Conservation (phyloP, 495 filamentous ascomycete genomes). For the Mycothermus thermophilus region DNA sequence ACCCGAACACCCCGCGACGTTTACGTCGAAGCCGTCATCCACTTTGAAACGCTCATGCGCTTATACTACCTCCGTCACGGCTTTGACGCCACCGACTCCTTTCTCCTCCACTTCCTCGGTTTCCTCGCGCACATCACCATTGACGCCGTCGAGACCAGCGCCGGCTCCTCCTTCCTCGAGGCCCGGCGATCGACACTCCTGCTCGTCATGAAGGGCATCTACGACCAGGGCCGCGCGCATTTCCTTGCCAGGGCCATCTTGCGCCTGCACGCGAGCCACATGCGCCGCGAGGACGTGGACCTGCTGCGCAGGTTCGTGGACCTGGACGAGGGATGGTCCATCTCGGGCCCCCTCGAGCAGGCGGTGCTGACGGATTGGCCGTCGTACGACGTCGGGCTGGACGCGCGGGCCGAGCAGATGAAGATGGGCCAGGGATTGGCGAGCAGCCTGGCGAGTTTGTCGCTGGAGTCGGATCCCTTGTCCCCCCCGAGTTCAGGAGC, state of each 20-base stretch:
- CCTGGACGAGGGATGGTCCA: conserved; percentile 9
- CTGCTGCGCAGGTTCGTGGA: conserved; percentile 11
- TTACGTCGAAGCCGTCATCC: conserved; percentile 14
- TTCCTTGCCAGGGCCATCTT: conserved; percentile 17
- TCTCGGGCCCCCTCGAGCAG: conserved; percentile 13
- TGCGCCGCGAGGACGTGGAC: conserved; percentile 14
- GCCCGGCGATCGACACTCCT: conserved; percentile 19
- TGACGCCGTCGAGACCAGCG: conserved; percentile 10
- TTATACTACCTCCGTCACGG: conserved; percentile 31
- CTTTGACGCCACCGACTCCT: conserved; percentile 21
- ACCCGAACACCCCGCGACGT: conserved; percentile 12
- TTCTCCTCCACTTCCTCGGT: conserved; percentile 23
- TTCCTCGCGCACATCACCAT: conserved; percentile 18
- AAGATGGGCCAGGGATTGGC: conserved; percentile 7
- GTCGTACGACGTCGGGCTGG: conserved; percentile 7
- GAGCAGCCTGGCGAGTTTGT: conserved; percentile 6
- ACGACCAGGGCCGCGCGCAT: conserved; percentile 20
- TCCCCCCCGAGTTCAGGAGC: too few relatives aligned
- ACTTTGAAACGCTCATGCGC: conserved; percentile 23
- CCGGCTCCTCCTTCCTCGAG: conserved; percentile 10
- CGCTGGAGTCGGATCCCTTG: too few relatives aligned
- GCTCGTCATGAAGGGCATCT: conserved; percentile 23
- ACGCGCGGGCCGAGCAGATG: conserved; percentile 6
- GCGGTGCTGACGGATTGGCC: conserved; percentile 15
- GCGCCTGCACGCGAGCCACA: conserved; percentile 10